A percentile compares a stretch with the other conserved stretches of the same genome.
phyloP scores from a whole-genome alignment of 2,329 filamentous ascomycete genomes.

The Colletotrichum incanum region DNA sequence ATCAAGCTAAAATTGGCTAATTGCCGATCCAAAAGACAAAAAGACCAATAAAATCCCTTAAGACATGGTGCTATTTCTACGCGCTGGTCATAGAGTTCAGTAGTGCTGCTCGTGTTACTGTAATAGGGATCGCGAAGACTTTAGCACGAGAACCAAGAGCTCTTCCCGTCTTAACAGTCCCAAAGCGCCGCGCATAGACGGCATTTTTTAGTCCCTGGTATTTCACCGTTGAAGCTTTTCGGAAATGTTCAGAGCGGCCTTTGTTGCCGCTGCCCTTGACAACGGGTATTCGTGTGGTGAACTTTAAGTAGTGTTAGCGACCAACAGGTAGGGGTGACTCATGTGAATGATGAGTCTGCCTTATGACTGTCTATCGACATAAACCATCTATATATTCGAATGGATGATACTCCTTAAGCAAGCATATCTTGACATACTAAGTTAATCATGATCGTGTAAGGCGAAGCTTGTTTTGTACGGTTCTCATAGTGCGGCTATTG shows the following conservation, averaged over 20 bases:
- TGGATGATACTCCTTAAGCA: too few relatives aligned
- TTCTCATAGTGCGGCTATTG: too few relatives aligned
- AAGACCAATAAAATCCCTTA: too few relatives aligned
- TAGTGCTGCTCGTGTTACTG: slow-evolving; percentile 9
- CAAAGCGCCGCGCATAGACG: not conserved
- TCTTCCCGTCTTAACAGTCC: slow-evolving; percentile 1
- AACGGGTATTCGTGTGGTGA: not conserved
- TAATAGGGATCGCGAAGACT: slow-evolving; percentile 4
- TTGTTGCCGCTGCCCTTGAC: not conserved
- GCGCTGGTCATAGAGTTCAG: slow-evolving; percentile 1
- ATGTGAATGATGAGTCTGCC: too few relatives aligned
- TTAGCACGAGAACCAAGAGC: slow-evolving; percentile 4
- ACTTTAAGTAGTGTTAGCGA: not conserved
- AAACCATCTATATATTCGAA: too few relatives aligned
- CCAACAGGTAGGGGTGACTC: too few relatives aligned
- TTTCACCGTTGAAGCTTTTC: not conserved
- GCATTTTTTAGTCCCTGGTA: not conserved
- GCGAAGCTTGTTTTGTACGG: too few relatives aligned
- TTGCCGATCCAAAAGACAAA: not conserved
- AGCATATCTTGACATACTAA: too few relatives aligned
- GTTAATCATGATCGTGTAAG: too few relatives aligned
- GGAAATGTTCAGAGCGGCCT: not conserved
- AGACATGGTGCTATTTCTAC: not conserved
- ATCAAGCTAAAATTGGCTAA: not conserved
- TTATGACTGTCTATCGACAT: too few relatives aligned